Evolutionary conservation across 2,329 filamentous ascomycete genomes (phyloP), one percentile per base, ranked within the genome.

Genomic region (Penicillium griseofulvum): DNA sequence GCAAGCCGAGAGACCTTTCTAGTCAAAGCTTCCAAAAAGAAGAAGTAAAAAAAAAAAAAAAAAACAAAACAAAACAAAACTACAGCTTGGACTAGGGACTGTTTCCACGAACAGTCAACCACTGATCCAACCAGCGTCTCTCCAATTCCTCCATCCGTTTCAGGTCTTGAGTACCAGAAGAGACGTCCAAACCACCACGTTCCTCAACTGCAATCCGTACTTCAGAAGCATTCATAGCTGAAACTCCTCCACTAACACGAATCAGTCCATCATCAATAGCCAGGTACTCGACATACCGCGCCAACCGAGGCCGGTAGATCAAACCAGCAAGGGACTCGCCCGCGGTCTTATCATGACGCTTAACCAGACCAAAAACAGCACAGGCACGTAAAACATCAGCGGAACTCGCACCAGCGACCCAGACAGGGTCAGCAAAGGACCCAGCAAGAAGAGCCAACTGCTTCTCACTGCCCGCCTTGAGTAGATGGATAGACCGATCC

Each of bases 211-310:
- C 90, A 56, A 90, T 80, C 57, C 76, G 75, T 19, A 91, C 75
- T 76, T 95, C 90, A 37, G 83, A 81, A 8, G 74, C 74, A 60
- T 81, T 81, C 63, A 95, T 75, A 22, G 74, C 80, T 3, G 68
- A 61, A 5, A 83, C 80, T 0, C 87, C 88, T 1, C 88, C 89
- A 44, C 83, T 82, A 36, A 79, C 75, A 17, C 80, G 66, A 45
- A 97, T 81, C 70, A 93, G 76, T 59, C 67, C 73, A 73, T 95
- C 90, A 74, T 97, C 92, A 36, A 80, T 74, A 43, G 80, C 80
- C 58, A 97, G 70, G 67, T 89, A 90, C 38, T 79, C 74, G 62
- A 90, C 74, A 59, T 82, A 78, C 63, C 76, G 74, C 48, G 65
- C 63, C 39, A 91, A 75, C 59, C 80, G 79, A 49, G 77, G 71